Conservation (phyloP, 495 filamentous ascomycete genomes). For the Penicillium simplicissimum region DNA sequence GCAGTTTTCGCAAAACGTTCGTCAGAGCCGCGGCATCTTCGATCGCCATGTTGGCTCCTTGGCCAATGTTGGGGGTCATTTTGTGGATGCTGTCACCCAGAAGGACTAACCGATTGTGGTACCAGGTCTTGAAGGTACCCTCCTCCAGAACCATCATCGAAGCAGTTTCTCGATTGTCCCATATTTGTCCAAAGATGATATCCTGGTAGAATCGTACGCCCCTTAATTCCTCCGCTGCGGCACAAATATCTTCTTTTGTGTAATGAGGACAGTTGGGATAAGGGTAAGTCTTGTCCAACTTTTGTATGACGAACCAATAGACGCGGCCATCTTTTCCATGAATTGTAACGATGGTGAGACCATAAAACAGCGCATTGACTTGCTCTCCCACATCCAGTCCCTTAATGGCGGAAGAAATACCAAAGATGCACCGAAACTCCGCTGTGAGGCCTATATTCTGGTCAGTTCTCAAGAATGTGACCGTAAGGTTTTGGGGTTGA, state of each 20-base stretch:
- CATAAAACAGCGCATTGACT: not conserved
- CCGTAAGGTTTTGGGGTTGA: not conserved
- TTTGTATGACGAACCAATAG: not conserved
- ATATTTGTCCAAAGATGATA: not conserved
- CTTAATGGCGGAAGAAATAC: slow-evolving; percentile 15
- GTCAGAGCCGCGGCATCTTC: not conserved
- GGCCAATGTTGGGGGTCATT: not conserved
- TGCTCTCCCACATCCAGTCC: slow-evolving; percentile 4
- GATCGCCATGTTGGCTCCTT: not conserved
- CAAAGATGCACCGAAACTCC: slow-evolving; percentile 24
- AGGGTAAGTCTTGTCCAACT: not conserved
- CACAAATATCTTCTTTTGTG: not conserved
- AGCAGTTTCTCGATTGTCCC: not conserved
- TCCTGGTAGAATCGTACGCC: not conserved
- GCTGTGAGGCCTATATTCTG: slow-evolving; percentile 18
- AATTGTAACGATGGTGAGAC: not conserved
- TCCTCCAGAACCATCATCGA: not conserved
- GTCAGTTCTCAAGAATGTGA: not conserved
- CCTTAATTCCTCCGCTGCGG: not conserved
- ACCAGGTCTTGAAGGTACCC: not conserved
- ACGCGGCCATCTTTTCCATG: not conserved
- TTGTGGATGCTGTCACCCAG: not conserved
- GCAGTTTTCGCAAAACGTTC: not conserved
- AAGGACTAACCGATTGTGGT: not conserved
- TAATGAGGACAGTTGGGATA: not conserved